A percentile compares a stretch with the other conserved stretches of the same genome.
Conservation (phyloP, 305 asterid genomes). For the Petunia hybrid region DNA sequence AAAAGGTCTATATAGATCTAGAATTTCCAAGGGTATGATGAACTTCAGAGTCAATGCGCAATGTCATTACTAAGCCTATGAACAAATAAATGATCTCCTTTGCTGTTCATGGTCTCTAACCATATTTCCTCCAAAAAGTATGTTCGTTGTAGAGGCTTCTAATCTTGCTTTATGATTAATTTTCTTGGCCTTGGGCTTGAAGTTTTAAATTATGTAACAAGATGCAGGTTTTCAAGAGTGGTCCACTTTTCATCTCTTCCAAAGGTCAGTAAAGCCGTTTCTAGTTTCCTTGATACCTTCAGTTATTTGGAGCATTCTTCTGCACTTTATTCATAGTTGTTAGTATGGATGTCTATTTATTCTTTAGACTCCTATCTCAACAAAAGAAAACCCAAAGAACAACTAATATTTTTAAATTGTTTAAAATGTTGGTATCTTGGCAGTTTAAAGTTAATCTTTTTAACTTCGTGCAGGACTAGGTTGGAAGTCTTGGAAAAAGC, state of each 20-base stretch:
- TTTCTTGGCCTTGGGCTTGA: not conserved
- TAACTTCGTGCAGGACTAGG: slow-evolving; percentile 83
- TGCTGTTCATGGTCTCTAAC: not conserved
- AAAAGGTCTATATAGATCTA: not conserved
- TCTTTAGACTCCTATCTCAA: not conserved
- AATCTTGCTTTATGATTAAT: not conserved
- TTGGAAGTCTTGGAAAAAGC: slow-evolving; percentile 96
- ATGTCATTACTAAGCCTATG: slow-evolving; percentile 10
- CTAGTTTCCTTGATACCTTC: slow-evolving; percentile 19
- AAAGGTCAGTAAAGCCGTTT: slow-evolving; percentile 68
- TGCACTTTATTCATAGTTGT: not conserved
- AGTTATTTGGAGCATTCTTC: not conserved
- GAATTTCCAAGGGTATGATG: not conserved
- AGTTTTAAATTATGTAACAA: slow-evolving; percentile 33
- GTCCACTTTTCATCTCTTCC: slow-evolving; percentile 95
- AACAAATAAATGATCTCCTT: not conserved
- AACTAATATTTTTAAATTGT: not conserved
- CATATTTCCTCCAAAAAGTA: not conserved
- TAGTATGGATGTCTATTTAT: not conserved
- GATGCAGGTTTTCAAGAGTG: slow-evolving; percentile 97
- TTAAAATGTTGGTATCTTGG: slow-evolving; percentile 31
- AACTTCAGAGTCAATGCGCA: not conserved
- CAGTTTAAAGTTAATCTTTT: not conserved
- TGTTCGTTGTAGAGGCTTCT: slow-evolving; percentile 19
- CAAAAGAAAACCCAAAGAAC: not conserved